Conservation (phyloP, 2,329 filamentous ascomycete species). For the Setomelanomma holmii region DNA sequence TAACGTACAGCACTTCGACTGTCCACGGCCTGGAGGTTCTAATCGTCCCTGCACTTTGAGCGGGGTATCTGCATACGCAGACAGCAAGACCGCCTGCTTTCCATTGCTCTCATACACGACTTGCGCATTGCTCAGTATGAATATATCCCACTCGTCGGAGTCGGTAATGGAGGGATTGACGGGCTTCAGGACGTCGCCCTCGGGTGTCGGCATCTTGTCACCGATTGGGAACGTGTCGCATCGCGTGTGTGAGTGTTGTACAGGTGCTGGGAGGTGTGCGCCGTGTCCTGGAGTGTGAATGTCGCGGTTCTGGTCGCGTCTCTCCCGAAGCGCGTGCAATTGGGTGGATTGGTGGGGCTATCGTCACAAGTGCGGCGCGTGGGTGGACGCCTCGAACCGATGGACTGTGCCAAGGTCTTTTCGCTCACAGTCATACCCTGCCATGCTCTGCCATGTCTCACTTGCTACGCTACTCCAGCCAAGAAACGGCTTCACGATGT, state of each 20-base stretch:
- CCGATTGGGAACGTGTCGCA: conserved; percentile 9
- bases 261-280: neutral
- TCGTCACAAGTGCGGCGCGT: neutral
- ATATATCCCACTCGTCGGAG: conserved; percentile 66
- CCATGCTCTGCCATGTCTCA: neutral
- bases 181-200: conserved; percentile 51
- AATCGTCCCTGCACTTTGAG: conserved; percentile 68
- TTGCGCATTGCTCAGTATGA: conserved; percentile 66
- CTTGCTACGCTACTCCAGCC: neutral
- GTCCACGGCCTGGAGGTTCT: conserved; percentile 42
- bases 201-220: conserved; percentile 35
- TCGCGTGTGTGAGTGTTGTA: conserved; percentile 3
- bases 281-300: neutral
- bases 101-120: conserved; percentile 64
- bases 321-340: neutral
- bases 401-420: neutral
- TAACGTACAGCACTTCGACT: conserved; percentile 40
- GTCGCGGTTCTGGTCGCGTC: neutral
- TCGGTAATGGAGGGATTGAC: conserved; percentile 49
- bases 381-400: neutral
- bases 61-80: conserved; percentile 66
- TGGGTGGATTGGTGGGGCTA: conserved; percentile 6
- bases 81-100: conserved; percentile 64
- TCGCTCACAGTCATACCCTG: neutral
- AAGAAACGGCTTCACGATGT: neutral